Evolutionary conservation across 2,329 filamentous ascomycete species (phyloP).

Genomic region (Microthyrium microscopicum): DNA sequence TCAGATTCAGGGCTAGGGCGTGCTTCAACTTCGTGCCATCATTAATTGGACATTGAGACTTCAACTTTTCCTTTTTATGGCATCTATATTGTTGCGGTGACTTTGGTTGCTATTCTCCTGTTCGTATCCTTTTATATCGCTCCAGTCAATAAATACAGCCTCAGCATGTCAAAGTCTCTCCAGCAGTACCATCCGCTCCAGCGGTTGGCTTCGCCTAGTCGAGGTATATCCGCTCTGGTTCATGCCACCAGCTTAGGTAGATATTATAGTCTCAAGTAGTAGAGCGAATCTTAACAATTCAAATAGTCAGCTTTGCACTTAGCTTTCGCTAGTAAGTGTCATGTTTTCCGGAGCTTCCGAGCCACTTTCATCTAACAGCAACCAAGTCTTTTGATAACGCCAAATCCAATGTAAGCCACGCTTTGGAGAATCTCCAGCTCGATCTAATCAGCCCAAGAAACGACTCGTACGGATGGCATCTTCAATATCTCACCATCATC

Average conservation of each 20-base stretch:
- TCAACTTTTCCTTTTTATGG: too few species aligned
- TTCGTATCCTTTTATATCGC: too few species aligned
- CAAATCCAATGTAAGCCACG: constrained; percentile 20
- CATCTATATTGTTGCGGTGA: too few species aligned
- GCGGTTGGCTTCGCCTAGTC: constrained; percentile 47
- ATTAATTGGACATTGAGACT: too few species aligned
- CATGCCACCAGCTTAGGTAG: constrained; percentile 28
- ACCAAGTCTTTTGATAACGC: constrained; percentile 18
- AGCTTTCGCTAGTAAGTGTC: constrained; percentile 17
- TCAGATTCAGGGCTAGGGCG: too few species aligned
- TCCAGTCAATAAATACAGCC: too few species aligned
- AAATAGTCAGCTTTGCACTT: constrained; percentile 6
- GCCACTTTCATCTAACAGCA: not conserved
- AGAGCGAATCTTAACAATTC: not conserved
- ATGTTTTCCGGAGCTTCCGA: constrained; percentile 18
- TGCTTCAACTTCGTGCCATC: too few species aligned
- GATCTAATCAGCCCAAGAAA: constrained; percentile 24
- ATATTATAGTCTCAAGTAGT: not conserved
- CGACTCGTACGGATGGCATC: constrained; percentile 48
- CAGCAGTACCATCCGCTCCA: constrained; percentile 43
- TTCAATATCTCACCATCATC: constrained; percentile 60
- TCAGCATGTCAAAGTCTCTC: constrained; percentile 12
- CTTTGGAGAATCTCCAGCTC: not conserved
- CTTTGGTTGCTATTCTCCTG: too few species aligned
- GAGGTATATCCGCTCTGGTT: constrained; percentile 42